Percentiles rank a stretch among this genome's conserved stretches.
Evolutionary conservation across 306 rosid species (phyloP).

Genomic region (Lathyrus oleraceus): DNA sequence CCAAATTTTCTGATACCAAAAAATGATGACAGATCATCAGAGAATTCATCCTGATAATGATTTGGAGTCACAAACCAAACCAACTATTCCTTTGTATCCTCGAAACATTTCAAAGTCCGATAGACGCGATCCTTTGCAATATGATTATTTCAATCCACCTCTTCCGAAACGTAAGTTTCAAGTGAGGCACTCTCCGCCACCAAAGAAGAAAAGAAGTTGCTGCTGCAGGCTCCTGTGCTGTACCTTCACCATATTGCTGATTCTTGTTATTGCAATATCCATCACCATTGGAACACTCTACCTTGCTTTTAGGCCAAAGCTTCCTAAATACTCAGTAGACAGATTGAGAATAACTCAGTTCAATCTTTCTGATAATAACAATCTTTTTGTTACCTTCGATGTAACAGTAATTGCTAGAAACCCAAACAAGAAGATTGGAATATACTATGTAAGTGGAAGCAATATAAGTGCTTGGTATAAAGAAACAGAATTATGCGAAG

Average conservation of each 20-base stretch:
- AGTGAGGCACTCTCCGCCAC: conserved; percentile 55
- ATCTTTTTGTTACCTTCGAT: conserved; percentile 51
- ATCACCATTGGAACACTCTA: conserved; percentile 55
- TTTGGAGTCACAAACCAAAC: conserved; percentile 58
- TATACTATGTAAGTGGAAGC: conserved; percentile 83
- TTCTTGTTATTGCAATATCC: conserved; percentile 49
- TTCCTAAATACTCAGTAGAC: conserved; percentile 68
- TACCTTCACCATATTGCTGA: conserved; percentile 40
- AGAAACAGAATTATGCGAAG: conserved; percentile 57
- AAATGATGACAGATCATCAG: conserved; percentile 42
- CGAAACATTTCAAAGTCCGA: conserved; percentile 53
- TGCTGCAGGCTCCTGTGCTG: conserved; percentile 64
- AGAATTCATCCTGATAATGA: conserved; percentile 64
- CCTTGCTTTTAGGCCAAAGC: conserved; percentile 81
- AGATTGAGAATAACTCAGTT: conserved; percentile 47
- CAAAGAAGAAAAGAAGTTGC: conserved; percentile 74
- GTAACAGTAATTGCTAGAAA: conserved; percentile 67
- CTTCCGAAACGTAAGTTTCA: conserved; percentile 45
- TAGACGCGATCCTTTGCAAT: neutral
- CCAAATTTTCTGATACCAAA: conserved; percentile 4
- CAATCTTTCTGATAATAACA: conserved; percentile 31
- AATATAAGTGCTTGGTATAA: conserved; percentile 63
- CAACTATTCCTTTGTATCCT: conserved; percentile 59
- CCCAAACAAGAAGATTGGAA: conserved; percentile 87
- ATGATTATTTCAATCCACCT: conserved; percentile 10